A percentile compares a stretch with the other conserved stretches of the same genome.
These are phyloP conservation scores for Leucocoprinus birnbaumii DNA, from an alignment of 768 basidiomycete genomes.

Conservation along the genomic window DNA sequence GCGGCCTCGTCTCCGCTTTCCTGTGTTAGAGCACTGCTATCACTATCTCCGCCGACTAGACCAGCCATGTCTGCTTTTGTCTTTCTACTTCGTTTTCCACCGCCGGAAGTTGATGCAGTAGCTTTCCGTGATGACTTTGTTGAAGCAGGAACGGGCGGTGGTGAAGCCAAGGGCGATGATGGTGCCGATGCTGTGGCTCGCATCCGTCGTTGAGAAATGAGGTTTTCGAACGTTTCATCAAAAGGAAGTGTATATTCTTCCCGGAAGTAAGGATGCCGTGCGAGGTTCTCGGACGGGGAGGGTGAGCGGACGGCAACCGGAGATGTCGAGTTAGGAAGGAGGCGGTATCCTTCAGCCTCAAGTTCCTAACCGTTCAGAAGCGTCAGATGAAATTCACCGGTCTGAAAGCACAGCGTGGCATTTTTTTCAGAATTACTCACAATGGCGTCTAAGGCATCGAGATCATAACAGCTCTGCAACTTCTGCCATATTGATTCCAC, in stretches of 20 bases:
- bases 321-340: constrained; percentile 26
- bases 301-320: constrained; percentile 61
- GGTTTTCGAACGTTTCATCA: constrained; percentile 56
- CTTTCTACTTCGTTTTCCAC: constrained; percentile 38
- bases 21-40: constrained; percentile 80
- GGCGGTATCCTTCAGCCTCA: constrained; percentile 33
- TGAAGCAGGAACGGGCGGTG: constrained; percentile 20
- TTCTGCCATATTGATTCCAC: constrained; percentile 76
- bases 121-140: constrained; percentile 22
- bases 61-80: constrained; percentile 67
- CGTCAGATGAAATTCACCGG: background rate
- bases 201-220: constrained; percentile 62
- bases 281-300: constrained; percentile 66
- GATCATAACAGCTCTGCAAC: constrained; percentile 65
- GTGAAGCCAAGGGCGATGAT: constrained; percentile 51
- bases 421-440: constrained; percentile 33
- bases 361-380: constrained; percentile 30
- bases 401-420: too few species aligned
- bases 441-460: constrained; percentile 71
- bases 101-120: constrained; percentile 17
- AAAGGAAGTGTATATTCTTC: constrained; percentile 63
- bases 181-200: constrained; percentile 63
- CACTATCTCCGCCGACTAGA: constrained; percentile 78
- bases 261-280: constrained; percentile 68
- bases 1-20: constrained; percentile 73